Conservation (phyloP, 106 monocot species). For the Xerophyta viscosa region DNA sequence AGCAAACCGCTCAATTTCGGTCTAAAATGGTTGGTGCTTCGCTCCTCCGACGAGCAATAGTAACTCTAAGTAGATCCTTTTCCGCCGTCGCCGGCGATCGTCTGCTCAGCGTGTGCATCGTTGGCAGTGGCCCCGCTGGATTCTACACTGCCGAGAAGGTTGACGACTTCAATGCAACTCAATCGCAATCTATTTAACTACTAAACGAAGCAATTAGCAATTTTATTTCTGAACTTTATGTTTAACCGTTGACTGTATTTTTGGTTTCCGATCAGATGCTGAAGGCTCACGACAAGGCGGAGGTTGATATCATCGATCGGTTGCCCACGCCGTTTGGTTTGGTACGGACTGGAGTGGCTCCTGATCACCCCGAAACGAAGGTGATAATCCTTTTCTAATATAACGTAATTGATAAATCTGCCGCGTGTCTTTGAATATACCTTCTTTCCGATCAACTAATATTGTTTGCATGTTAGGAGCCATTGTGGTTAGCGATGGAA, state of each 20-base stretch:
- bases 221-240: not conserved
- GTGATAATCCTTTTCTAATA: no score
- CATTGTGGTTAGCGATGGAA: no score
- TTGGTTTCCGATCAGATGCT: conserved; percentile 38
- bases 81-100: not conserved
- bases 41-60: not conserved
- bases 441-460: no score
- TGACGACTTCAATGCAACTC: no score
- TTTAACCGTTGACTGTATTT: not conserved
- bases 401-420: no score
- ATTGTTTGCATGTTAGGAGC: no score
- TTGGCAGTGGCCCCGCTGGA: conserved; percentile 92
- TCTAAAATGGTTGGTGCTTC: not conserved
- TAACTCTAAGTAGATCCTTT: not conserved
- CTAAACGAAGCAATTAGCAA: no score
- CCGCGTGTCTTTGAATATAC: no score
- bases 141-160: conserved; percentile 49
- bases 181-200: no score
- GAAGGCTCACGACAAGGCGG: conserved; percentile 56
- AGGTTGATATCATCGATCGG: conserved; percentile 86
- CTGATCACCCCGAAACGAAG: conserved; percentile 99
- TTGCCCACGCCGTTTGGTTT: conserved; percentile 90
- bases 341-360: conserved; percentile 93
- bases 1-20: no score
- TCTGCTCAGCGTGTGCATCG: conserved; percentile 60